Conservation (phyloP, 73 alveolate genomes). For the Paramecium sonneborni region DNA sequence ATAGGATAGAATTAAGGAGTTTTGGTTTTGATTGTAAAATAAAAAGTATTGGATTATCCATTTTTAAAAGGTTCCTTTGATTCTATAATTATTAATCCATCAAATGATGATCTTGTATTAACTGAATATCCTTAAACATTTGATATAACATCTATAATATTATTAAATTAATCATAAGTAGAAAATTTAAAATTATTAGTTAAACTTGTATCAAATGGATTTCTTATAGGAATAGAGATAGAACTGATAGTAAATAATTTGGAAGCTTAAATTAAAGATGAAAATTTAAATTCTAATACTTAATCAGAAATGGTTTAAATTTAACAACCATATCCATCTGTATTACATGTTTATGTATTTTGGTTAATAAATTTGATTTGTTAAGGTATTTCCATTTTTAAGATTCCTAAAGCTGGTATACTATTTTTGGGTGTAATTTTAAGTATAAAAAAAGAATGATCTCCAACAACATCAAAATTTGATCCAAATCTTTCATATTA, state of each 20-base stretch:
- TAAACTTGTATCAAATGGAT: conserved; percentile 30
- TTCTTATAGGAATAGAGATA: background rate
- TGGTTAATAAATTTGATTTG: background rate
- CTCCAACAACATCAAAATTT: conserved; percentile 6
- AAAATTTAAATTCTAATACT: background rate
- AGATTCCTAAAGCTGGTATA: background rate
- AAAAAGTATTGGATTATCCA: background rate
- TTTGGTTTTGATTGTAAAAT: background rate
- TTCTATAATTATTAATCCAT: background rate
- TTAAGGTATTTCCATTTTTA: background rate
- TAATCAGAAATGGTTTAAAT: background rate
- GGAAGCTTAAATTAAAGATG: background rate
- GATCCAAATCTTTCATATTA: background rate
- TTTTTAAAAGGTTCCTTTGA: background rate
- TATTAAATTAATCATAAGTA: background rate
- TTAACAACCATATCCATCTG: background rate
- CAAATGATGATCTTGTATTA: background rate
- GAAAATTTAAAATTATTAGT: conserved; percentile 12
- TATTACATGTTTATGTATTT: background rate
- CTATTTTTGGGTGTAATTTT: conserved; percentile 16
- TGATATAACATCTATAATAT: background rate
- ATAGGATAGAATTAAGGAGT: conserved; percentile 24
- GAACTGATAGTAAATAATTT: background rate
- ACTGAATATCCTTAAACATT: background rate
- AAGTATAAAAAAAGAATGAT: background rate